Conservation (phyloP, 192 early-diverging fungal species). For the Jimgerdemannia lactiflua region DNA sequence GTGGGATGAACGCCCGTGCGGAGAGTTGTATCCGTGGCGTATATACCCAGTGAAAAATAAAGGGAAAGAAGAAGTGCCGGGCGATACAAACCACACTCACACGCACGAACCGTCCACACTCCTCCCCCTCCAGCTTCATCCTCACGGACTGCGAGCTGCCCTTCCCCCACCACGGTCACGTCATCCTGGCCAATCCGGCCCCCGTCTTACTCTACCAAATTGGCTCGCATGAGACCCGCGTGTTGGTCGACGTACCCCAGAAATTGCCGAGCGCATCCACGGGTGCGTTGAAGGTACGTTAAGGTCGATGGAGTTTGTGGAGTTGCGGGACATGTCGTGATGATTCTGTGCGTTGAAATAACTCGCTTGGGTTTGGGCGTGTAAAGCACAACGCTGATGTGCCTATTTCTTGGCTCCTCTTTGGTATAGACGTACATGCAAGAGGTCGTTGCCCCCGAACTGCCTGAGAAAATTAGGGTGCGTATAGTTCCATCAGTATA, state of each 20-base stretch:
- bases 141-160: constrained; percentile 72
- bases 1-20: too few relatives aligned
- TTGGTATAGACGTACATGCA: constrained; percentile 50
- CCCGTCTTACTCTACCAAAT: constrained; percentile 95
- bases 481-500: too few relatives aligned
- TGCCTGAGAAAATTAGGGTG: constrained; percentile 61
- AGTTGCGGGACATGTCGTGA: too few relatives aligned
- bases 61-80: too few relatives aligned
- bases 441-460: constrained; percentile 59
- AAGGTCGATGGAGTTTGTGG: constrained; percentile 1
- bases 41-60: too few relatives aligned
- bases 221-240: constrained; percentile 79
- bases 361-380: neutral
- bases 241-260: constrained; percentile 93
- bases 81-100: too few relatives aligned
- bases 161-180: constrained; percentile 86
- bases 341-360: too few relatives aligned
- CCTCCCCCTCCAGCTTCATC: constrained; percentile 45
- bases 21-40: too few relatives aligned
- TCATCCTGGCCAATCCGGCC: constrained; percentile 80
- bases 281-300: constrained; percentile 48
- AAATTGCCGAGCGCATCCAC: constrained; percentile 66
- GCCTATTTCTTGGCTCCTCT: neutral
- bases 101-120: too few relatives aligned
- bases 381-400: constrained; percentile 1